These are phyloP conservation scores for Solanum lignicaule DNA, from an alignment of 257 asterid species.

Conservation along the genomic window DNA sequence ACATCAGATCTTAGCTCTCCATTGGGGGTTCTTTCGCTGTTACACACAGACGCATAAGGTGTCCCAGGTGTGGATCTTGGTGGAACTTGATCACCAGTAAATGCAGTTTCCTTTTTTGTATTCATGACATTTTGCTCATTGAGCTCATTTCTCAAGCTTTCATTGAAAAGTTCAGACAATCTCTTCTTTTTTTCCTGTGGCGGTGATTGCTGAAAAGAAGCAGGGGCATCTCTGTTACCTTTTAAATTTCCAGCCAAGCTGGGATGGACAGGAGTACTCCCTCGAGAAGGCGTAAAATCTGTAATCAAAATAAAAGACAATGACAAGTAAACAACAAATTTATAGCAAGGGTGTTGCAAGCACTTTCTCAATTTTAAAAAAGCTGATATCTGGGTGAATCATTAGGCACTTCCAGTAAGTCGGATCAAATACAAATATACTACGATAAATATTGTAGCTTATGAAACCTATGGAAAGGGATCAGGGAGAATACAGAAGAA, in stretches of 20 bases:
- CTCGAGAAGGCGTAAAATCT: slow-evolving; percentile 77
- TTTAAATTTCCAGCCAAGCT: slow-evolving; percentile 18
- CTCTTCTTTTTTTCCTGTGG: slow-evolving; percentile 46
- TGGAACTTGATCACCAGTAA: neutral
- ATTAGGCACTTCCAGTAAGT: neutral
- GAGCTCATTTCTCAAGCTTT: slow-evolving; percentile 15
- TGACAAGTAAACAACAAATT: neutral
- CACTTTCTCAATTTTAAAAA: neutral
- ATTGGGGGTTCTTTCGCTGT: slow-evolving; percentile 23
- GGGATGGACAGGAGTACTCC: slow-evolving; percentile 63
- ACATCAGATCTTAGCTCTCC: slow-evolving; percentile 2
- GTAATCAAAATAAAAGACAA: neutral
- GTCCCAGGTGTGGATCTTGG: slow-evolving; percentile 17
- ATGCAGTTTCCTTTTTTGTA: neutral
- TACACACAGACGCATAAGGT: slow-evolving; percentile 15
- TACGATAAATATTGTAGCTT: neutral
- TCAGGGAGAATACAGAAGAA: too few species aligned
- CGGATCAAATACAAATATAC: neutral
- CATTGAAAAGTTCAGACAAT: slow-evolving; percentile 55
- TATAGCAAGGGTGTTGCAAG: neutral
- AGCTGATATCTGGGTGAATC: neutral
- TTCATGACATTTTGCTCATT: slow-evolving; percentile 8
- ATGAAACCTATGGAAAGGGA: too few species aligned
- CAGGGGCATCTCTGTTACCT: neutral
- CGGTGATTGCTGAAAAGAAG: slow-evolving; percentile 9